Percentiles rank a stretch among this genome's conserved stretches.
Evolutionary conservation across 2,329 filamentous ascomycete genomes (phyloP).

Genomic region (Clarireedia sp.): DNA sequence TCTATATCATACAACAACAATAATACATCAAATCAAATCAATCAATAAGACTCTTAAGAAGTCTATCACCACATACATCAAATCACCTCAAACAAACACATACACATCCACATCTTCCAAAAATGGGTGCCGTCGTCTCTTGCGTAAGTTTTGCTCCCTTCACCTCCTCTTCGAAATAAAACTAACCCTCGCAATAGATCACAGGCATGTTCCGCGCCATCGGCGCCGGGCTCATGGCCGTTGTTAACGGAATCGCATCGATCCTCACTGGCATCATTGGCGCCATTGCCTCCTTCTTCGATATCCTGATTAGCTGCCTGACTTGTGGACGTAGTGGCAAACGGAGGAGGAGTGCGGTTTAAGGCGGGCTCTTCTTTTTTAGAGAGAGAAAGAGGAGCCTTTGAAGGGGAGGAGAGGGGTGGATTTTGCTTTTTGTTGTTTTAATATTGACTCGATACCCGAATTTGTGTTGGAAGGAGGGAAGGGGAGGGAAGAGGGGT

Average conservation of each 20-base stretch:
- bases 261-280: slow-evolving; percentile 28
- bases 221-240: slow-evolving; percentile 34
- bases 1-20: background rate
- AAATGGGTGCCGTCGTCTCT: slow-evolving; percentile 32
- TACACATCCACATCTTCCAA: background rate
- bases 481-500: background rate
- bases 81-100: background rate
- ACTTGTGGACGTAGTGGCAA: slow-evolving; percentile 31
- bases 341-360: slow-evolving; percentile 20
- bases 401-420: background rate
- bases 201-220: slow-evolving; percentile 28
- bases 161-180: background rate
- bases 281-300: slow-evolving; percentile 29
- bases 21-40: background rate
- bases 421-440: background rate
- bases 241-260: slow-evolving; percentile 45
- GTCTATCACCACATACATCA: background rate
- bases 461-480: background rate
- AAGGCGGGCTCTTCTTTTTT: slow-evolving; percentile 5
- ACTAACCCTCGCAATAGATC: slow-evolving; percentile 23
- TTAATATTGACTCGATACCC: background rate
- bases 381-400: background rate
- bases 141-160: slow-evolving; percentile 23
- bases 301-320: slow-evolving; percentile 31
- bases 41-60: background rate